Conservation (phyloP, 2,329 filamentous ascomycete species). For the Ascochyta pisi region DNA sequence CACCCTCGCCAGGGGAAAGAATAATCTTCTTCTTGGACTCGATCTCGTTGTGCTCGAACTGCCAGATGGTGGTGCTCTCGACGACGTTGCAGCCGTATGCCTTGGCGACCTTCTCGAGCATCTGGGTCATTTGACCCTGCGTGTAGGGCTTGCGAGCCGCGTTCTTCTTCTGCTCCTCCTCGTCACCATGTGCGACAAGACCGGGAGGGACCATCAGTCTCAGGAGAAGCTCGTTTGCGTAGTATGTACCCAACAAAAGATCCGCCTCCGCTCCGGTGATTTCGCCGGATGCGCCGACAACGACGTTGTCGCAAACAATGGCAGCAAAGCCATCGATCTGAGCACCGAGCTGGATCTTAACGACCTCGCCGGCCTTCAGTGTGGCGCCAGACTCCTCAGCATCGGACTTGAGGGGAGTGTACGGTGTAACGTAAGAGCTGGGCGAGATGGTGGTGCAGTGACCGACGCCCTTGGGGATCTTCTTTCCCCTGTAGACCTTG, state of each 20-base stretch:
- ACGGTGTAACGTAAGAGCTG: conserved; percentile 91
- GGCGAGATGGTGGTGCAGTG: conserved; percentile 97
- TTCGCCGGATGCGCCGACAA: conserved; percentile 71
- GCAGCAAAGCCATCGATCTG: conserved; percentile 97
- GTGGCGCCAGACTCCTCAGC: conserved; percentile 79
- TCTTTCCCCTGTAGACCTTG: conserved; percentile 99
- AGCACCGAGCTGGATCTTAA: conserved; percentile 99
- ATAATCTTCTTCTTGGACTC: conserved; percentile 99
- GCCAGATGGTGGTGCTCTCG: conserved; percentile 97
- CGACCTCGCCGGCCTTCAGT: conserved; percentile 82
- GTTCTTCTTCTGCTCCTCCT: conserved; percentile 94
- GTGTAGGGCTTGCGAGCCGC: conserved; percentile 80
- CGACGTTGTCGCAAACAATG: conserved; percentile 91
- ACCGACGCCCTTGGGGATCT: conserved; percentile 90
- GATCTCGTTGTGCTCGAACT: conserved; percentile 96
- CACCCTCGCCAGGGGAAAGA: conserved; percentile 81
- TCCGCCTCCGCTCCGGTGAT: conserved; percentile 83
- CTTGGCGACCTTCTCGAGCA: conserved; percentile 92
- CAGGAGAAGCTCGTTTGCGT: conserved; percentile 93
- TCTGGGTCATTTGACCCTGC: conserved; percentile 82
- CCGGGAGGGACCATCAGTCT: conserved; percentile 92
- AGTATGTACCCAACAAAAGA: conserved; percentile 87
- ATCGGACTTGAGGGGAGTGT: conserved; percentile 90
- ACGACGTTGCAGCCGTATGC: conserved; percentile 90
- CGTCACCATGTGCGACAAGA: conserved; percentile 78